A percentile compares a stretch with the other conserved stretches of the same genome.
These are phyloP conservation scores for Pythium biforme DNA, from an alignment of 352 stramenopile genomes.

Conservation along the genomic window DNA sequence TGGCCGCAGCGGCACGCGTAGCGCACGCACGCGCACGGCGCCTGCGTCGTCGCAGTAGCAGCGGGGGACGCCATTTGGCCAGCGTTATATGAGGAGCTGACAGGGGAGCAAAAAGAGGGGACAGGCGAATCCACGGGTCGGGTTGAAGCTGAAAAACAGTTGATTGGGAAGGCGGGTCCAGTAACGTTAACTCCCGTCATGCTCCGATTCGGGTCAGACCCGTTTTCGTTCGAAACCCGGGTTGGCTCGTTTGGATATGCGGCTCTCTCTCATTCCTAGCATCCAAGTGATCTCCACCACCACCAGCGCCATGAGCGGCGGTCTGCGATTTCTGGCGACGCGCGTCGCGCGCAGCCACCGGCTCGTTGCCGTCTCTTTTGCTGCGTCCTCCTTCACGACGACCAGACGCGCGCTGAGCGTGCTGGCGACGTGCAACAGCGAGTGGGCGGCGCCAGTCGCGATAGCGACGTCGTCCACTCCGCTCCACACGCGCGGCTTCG, in stretches of 20 bases:
- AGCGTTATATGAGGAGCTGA: no score
- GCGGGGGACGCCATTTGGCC: no score
- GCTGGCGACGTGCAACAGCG: background rate
- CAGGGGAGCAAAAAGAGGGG: background rate
- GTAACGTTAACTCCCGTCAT: no score
- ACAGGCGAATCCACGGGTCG: constrained; percentile 5
- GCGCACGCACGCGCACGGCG: constrained; percentile 38
- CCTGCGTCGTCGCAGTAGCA: background rate
- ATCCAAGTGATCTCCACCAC: background rate
- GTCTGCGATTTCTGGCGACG: constrained; percentile 6
- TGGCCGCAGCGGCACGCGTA: constrained; percentile 79
- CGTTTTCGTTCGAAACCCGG: background rate
- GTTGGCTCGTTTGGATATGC: background rate
- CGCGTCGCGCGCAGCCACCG: constrained; percentile 2
- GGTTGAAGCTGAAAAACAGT: background rate
- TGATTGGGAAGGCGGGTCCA: background rate
- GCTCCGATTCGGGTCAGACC: background rate
- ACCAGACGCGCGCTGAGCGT: background rate
- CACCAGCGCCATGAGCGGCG: background rate
- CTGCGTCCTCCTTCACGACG: background rate
- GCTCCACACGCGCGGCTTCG: constrained; percentile 44
- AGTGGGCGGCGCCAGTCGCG: background rate
- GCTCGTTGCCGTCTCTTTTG: background rate
- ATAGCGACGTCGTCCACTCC: background rate
- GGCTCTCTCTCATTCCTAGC: constrained; percentile 1